Evolutionary conservation across 2,329 filamentous ascomycete species (phyloP), one percentile per base, ranked within the genome.

Genomic region (Colletotrichum eleusines): DNA sequence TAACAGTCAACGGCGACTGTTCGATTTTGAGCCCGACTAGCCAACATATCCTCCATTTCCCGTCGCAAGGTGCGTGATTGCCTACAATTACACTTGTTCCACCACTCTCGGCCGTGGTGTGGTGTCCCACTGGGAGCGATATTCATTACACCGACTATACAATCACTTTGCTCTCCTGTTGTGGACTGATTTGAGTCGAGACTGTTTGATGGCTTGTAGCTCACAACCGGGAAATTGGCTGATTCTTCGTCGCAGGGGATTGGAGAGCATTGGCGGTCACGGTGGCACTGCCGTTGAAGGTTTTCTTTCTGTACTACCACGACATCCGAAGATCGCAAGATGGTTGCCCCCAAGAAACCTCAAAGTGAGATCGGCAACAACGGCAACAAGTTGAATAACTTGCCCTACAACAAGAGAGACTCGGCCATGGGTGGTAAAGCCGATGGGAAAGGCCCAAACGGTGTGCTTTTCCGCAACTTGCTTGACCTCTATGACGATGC

Each of bases 381-480:
- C 65, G 40, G 70, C 57, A 72, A 66, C 57, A 71, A 72, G 58
- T 40, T 54, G 20, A 62, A 69, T 72, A 78, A 76, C 26, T 83
- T 83, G 81, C 78, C 81, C 66, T 74, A 76, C 60, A 76, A 79
- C 26, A 83, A 82, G 78, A 83, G 82, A 75, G 81, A 84, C 57
- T 69, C 69, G 40, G 68, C 76, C 72, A 77, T 74, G 63, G 73
- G 74, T 40, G 57, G 50, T 65, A 84, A 82, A 75, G 76, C 74
- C 64, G 79, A 83, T 12, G 77, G 75, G 66, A 82, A 80, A 74
- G 72, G 73, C 26, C 76, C 79, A 44, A 85, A 84, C 74, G 83
- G 83, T 84, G 77, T 74, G 77, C 33, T 38, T 53, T 31, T 1
- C 18, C 28, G 20, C 28, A 35, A 5, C 35, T 12, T 23, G 23